A percentile compares a stretch with the other conserved stretches of the same genome.
phyloP scores from a whole-genome alignment of 1,139 yeast species.

The Kodamaea arcana region DNA sequence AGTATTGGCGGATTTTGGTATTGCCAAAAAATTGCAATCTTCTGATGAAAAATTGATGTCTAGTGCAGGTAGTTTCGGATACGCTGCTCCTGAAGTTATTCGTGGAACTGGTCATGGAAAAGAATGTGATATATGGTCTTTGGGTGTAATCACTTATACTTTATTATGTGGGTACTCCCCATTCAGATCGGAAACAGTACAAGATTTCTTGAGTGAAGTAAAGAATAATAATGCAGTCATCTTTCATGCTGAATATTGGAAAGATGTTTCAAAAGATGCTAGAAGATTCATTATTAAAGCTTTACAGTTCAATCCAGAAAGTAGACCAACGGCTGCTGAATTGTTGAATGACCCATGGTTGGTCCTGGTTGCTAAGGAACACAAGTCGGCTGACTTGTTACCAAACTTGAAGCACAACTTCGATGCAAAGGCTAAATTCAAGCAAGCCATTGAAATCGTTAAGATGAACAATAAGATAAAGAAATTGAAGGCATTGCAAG shows the following conservation, averaged over 20 bases:
- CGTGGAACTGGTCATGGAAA: constrained; percentile 78
- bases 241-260: constrained; percentile 89
- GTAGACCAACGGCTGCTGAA: constrained; percentile 64
- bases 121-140: constrained; percentile 86
- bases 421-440: constrained; percentile 80
- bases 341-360: constrained; percentile 72
- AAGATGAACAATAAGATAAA: constrained; percentile 69
- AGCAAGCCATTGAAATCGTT: constrained; percentile 81
- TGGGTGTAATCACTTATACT: constrained; percentile 89
- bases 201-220: constrained; percentile 78
- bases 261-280: constrained; percentile 68
- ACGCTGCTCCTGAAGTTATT: constrained; percentile 91
- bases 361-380: constrained; percentile 42
- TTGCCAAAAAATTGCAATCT: constrained; percentile 66
- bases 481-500: constrained; percentile 53
- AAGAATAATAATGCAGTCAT: constrained; percentile 63
- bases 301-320: constrained; percentile 58
- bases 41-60: constrained; percentile 64
- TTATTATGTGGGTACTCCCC: constrained; percentile 91
- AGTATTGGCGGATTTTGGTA: constrained; percentile 90
- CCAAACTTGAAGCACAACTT: constrained; percentile 67
- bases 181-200: constrained; percentile 77
- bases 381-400: constrained; percentile 57
- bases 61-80: constrained; percentile 89
- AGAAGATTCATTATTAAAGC: constrained; percentile 66